Conservation (phyloP, 2,329 filamentous ascomycete species). For the Xylaria sp. region DNA sequence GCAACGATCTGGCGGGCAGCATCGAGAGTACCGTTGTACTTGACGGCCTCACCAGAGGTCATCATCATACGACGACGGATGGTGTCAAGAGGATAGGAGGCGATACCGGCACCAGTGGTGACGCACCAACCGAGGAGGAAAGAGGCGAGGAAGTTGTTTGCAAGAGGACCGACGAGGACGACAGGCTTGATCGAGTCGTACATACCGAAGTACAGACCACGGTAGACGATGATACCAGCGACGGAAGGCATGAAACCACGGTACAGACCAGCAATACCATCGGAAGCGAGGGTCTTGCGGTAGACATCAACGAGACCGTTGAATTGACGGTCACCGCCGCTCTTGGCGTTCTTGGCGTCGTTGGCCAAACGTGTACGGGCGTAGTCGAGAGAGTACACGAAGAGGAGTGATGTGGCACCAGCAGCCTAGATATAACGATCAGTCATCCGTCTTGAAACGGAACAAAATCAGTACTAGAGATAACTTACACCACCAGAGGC, state of each 20-base stretch:
- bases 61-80: constrained; percentile 99
- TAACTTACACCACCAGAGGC: constrained; percentile 96
- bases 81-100: constrained; percentile 99
- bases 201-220: constrained; percentile 99
- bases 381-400: constrained; percentile 99
- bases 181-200: constrained; percentile 99
- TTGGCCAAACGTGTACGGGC: constrained; percentile 99
- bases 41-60: constrained; percentile 97
- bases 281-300: constrained; percentile 99
- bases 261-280: constrained; percentile 99
- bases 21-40: constrained; percentile 98
- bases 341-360: constrained; percentile 99
- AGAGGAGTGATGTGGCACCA: constrained; percentile 99
- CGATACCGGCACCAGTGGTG: constrained; percentile 99
- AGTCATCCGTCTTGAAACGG: constrained; percentile 19
- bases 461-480: constrained; percentile 14
- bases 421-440: constrained; percentile 71
- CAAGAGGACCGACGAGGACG: constrained; percentile 87
- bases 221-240: constrained; percentile 99
- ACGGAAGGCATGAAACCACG: constrained; percentile 99
- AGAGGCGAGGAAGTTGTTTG: constrained; percentile 99
- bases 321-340: constrained; percentile 98
- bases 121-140: constrained; percentile 99
- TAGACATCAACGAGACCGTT: constrained; percentile 99
- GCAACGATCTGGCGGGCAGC: constrained; percentile 96